Evolutionary conservation across 495 filamentous ascomycete genomes (phyloP), one percentile per base, ranked within the genome.

Genomic region (Lepidopterella palustris): DNA sequence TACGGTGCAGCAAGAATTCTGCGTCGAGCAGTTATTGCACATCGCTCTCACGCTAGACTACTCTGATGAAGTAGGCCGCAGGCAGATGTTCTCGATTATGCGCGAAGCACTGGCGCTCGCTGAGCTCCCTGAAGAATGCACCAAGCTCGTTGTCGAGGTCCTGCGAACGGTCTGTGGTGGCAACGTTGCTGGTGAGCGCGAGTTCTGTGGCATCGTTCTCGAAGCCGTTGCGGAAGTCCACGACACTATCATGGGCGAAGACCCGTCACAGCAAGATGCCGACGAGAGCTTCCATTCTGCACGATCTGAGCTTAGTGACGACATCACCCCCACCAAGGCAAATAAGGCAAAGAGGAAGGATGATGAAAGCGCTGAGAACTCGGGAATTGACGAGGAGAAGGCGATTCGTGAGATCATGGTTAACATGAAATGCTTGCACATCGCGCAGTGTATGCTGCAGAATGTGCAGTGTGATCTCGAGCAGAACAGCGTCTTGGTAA

Each of bases 401-500:
- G 85, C 90, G 2, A 80, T 97, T 57, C 81, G 80, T 56, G 90
- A 96, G 71, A 91, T 97, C 69, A 84, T 95, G 77, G 87, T 97
- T 67, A 97, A 97, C 76, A 89, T 96, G 84, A 97, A 97, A 72
- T 97, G 93, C 74, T 80, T 99, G 32, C 89, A 97, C 68, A 96
- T 99, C 64, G 91, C 95, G 23, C 90, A 95, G 66, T 97, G 90
- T 78, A 96, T 96, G 91, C 79, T 99, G 42, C 83, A 95, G 69
- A 93, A 96, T 65, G 88, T 97, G 1, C 76, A 87, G 54, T 88
- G 90, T 21, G 84, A 86, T 57, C 77, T 97, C 27, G 91, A 96
- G 71, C 77, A 88, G 47, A 96, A 96, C 71, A 83, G 84, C 59
- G 84, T 95, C 66, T 75, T 99, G 13, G 88, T 95, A 1, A 88